A percentile compares a stretch with the other conserved stretches of the same genome.
Evolutionary conservation across 163 green algal genomes (phyloP).

Genomic region (Coccomyxa subellipsoidea): DNA sequence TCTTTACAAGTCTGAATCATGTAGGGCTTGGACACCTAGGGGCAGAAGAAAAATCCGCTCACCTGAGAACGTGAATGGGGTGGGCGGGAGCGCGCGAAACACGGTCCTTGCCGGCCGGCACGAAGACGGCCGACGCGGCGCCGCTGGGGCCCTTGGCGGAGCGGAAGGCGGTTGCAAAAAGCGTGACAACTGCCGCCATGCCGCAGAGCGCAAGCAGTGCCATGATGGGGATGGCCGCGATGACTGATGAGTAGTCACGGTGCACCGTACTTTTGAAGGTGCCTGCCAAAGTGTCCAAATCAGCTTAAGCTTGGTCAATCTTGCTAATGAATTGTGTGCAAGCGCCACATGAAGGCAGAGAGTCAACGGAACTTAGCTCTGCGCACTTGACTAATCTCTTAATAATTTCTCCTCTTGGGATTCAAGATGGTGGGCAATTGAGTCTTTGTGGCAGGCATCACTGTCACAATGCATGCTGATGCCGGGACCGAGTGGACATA

Average conservation of each 20-base stretch:
- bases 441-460: too few relatives aligned
- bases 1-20: not conserved
- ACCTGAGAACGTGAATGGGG: slow-evolving; percentile 16
- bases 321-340: too few relatives aligned
- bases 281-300: not conserved
- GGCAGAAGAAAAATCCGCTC: not conserved
- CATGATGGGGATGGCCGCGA: slow-evolving; percentile 37
- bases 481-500: too few relatives aligned
- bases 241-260: slow-evolving; percentile 33
- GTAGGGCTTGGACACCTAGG: not conserved
- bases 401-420: too few relatives aligned
- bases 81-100: not conserved
- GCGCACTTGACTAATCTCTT: too few relatives aligned
- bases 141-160: not conserved
- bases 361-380: too few relatives aligned
- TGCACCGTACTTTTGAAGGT: slow-evolving; percentile 3
- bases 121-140: not conserved
- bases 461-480: too few relatives aligned
- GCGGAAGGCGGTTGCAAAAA: not conserved
- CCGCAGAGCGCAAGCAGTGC: slow-evolving; percentile 23
- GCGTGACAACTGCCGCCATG: not conserved
- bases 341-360: too few relatives aligned
- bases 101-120: not conserved
- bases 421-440: not conserved
- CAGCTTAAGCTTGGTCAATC: too few relatives aligned